Conservation (phyloP, 371 early-diverging fungal species). For the Mortierella polycephala region DNA sequence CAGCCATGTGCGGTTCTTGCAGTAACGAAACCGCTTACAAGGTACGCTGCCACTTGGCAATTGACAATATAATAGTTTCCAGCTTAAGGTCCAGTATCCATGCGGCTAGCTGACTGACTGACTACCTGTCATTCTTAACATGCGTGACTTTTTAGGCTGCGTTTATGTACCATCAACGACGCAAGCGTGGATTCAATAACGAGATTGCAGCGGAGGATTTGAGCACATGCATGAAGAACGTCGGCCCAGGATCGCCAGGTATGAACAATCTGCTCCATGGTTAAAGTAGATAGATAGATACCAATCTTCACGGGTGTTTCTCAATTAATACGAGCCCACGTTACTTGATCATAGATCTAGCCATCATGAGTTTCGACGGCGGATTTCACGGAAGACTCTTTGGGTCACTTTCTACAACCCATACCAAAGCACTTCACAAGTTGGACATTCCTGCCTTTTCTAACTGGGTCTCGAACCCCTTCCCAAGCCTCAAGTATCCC, state of each 20-base stretch:
- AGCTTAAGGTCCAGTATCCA: not conserved
- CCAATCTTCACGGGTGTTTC: not conserved
- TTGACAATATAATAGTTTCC: not conserved
- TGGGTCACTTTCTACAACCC: conserved; percentile 77
- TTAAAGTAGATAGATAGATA: not conserved
- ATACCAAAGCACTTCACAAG: conserved; percentile 79
- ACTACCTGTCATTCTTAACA: too few species aligned
- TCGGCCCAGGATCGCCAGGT: conserved; percentile 75
- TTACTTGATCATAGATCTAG: conserved; percentile 52
- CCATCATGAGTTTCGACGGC: conserved; percentile 74
- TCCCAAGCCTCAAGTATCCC: conserved; percentile 74
- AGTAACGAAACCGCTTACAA: conserved; percentile 84
- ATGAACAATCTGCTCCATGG: not conserved
- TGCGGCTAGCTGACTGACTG: too few species aligned
- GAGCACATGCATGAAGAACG: conserved; percentile 72
- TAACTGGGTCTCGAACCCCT: conserved; percentile 60
- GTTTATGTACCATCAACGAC: conserved; percentile 76
- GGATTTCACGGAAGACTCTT: conserved; percentile 82
- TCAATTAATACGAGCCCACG: not conserved
- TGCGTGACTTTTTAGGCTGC: conserved; percentile 58
- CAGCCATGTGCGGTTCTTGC: conserved; percentile 81
- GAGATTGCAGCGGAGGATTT: conserved; percentile 63
- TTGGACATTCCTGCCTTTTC: conserved; percentile 80
- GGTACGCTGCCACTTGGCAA: conserved; percentile 13
- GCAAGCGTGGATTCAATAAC: conserved; percentile 61